Percentiles rank a stretch among this genome's conserved stretches.
phyloP scores from a whole-genome alignment of 805 yeast genomes.

The Yamadazyma akitaensis region DNA sequence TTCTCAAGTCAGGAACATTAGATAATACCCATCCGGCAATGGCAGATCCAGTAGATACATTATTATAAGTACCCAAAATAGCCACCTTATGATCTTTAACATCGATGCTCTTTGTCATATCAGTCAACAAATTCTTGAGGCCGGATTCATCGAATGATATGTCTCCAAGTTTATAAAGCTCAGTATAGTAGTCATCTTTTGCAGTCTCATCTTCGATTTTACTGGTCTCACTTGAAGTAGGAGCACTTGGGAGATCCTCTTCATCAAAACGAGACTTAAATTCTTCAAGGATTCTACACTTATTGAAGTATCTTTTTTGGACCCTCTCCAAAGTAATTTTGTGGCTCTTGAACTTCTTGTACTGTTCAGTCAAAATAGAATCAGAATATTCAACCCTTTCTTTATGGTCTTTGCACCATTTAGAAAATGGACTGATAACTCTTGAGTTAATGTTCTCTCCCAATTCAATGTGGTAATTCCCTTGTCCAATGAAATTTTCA shows the following conservation, averaged over 20 bases:
- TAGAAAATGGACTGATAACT: slow-evolving; percentile 67
- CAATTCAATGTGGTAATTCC: slow-evolving; percentile 54
- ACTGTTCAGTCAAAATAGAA: slow-evolving; percentile 46
- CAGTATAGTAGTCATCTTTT: slow-evolving; percentile 18
- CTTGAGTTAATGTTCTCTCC: slow-evolving; percentile 57
- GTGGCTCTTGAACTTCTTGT: slow-evolving; percentile 49
- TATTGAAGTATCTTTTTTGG: slow-evolving; percentile 71
- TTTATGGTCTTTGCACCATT: slow-evolving; percentile 74
- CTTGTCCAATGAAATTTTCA: slow-evolving; percentile 55
- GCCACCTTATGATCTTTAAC: slow-evolving; percentile 57
- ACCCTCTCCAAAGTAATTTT: slow-evolving; percentile 49
- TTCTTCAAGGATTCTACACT: slow-evolving; percentile 72
- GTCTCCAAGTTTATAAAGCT: slow-evolving; percentile 31
- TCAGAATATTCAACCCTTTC: slow-evolving; percentile 63
- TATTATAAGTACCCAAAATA: slow-evolving; percentile 63
- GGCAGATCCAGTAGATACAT: slow-evolving; percentile 58
- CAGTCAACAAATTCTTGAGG: slow-evolving; percentile 33
- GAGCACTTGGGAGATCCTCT: slow-evolving; percentile 30
- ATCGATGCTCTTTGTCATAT: slow-evolving; percentile 42
- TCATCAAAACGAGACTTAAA: slow-evolving; percentile 47
- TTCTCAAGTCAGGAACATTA: slow-evolving; percentile 39
- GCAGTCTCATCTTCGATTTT: slow-evolving; percentile 17
- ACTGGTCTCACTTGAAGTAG: neutral
- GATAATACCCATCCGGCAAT: slow-evolving; percentile 59
- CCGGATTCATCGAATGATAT: slow-evolving; percentile 24